These are phyloP conservation scores for Stemphylium vesicarium DNA, from an alignment of 2,329 filamentous ascomycete genomes.

Conservation along the genomic window DNA sequence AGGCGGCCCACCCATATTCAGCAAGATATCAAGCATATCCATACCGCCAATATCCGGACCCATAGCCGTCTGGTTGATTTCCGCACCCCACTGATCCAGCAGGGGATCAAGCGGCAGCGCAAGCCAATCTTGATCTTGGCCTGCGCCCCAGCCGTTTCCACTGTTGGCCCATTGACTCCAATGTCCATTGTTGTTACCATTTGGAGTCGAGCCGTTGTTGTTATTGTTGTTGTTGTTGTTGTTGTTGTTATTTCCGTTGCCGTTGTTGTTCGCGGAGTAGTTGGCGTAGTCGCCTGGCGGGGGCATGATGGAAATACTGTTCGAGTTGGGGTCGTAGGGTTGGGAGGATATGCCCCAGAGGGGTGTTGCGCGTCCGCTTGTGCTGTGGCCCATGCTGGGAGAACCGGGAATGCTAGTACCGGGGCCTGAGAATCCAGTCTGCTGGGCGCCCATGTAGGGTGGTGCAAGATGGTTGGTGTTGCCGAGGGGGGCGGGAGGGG, in stretches of 20 bases:
- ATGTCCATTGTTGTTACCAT: constrained; percentile 17
- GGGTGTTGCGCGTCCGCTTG: constrained; percentile 43
- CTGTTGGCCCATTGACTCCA: constrained; percentile 33
- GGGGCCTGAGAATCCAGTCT: constrained; percentile 23
- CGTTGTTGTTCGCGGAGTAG: constrained; percentile 23
- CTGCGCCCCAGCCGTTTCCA: constrained; percentile 27
- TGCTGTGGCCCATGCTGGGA: constrained; percentile 34
- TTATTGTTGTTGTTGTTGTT: constrained; percentile 26
- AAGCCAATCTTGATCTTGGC: constrained; percentile 62
- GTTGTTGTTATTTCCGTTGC: constrained; percentile 17
- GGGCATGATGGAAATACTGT: constrained; percentile 57
- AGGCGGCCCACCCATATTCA: constrained; percentile 48
- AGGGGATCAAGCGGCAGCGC: constrained; percentile 67
- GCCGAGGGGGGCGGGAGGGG: constrained; percentile 32
- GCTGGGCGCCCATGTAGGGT: constrained; percentile 17
- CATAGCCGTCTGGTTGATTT: constrained; percentile 62
- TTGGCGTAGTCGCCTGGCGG: constrained; percentile 47
- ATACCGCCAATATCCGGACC: constrained; percentile 69
- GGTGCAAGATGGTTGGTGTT: constrained; percentile 25
- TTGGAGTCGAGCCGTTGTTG: constrained; percentile 19
- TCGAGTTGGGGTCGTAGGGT: constrained; percentile 53
- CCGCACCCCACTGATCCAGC: constrained; percentile 63
- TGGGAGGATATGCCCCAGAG: constrained; percentile 55
- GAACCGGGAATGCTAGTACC: constrained; percentile 34
- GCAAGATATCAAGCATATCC: constrained; percentile 58